Conservation (phyloP, 371 early-diverging fungal genomes). For the Haplosporangium sp. region DNA sequence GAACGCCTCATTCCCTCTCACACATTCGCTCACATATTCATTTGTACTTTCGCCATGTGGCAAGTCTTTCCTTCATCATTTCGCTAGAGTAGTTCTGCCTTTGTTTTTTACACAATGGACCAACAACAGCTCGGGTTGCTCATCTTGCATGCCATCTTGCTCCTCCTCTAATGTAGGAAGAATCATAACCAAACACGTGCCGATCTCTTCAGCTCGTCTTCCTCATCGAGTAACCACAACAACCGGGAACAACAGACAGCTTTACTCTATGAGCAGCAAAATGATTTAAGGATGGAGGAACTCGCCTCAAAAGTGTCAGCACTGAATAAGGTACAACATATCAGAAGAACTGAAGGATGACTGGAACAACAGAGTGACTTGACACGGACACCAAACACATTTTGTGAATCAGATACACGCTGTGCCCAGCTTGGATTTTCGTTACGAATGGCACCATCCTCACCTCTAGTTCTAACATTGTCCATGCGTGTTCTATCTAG, state of each 20-base stretch:
- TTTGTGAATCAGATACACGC: no score
- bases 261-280: slow-evolving; percentile 51
- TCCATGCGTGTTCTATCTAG: slow-evolving; percentile 3
- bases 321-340: slow-evolving; percentile 35
- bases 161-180: slow-evolving; percentile 23
- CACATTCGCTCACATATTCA: no score
- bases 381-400: no score
- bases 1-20: no score
- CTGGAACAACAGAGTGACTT: no score
- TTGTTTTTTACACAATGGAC: background rate
- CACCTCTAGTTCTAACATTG: background rate
- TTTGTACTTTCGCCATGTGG: no score
- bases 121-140: no score
- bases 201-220: slow-evolving; percentile 47
- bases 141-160: no score
- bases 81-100: background rate
- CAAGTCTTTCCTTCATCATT: no score
- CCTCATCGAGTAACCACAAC: slow-evolving; percentile 16
- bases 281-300: slow-evolving; percentile 55
- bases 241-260: slow-evolving; percentile 53
- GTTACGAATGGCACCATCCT: no score
- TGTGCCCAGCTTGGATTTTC: no score
- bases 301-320: slow-evolving; percentile 54
- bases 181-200: slow-evolving; percentile 36
- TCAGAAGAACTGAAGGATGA: no score